Evolutionary conservation across 2,329 filamentous ascomycete genomes (phyloP).

Genomic region (Sclerotinia borealis): DNA sequence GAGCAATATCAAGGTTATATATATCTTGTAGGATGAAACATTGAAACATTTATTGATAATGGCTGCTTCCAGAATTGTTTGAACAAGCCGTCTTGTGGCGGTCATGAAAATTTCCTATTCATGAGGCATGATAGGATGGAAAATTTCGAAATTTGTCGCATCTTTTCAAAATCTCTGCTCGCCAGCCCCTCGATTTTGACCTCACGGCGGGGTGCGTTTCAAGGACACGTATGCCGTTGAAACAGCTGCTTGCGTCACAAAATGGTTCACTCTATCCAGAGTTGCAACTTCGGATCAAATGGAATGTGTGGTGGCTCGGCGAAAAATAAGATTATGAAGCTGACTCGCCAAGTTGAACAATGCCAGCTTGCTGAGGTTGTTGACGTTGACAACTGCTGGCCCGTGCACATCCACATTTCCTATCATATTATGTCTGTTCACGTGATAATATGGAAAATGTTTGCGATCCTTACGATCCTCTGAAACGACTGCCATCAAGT

Average conservation of each 20-base stretch:
- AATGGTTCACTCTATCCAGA: background rate
- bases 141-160: background rate
- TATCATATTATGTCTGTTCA: too few species aligned
- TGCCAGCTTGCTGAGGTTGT: too few species aligned
- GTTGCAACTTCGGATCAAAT: background rate
- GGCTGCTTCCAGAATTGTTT: background rate
- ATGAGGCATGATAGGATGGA: background rate
- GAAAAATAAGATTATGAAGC: background rate
- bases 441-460: background rate
- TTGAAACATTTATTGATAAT: background rate
- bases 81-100: background rate
- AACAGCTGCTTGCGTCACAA: background rate
- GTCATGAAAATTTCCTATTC: background rate
- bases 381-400: background rate
- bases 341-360: background rate
- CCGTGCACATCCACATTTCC: background rate
- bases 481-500: rapidly evolving
- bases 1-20: background rate
- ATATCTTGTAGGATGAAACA: background rate
- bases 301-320: conserved; percentile 3
- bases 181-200: background rate
- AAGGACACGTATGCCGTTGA: background rate
- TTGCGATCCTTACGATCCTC: background rate
- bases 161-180: background rate
- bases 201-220: background rate